These are phyloP conservation scores for Leishmania turanica DNA, from an alignment of 208 protist species.

Conservation along the genomic window DNA sequence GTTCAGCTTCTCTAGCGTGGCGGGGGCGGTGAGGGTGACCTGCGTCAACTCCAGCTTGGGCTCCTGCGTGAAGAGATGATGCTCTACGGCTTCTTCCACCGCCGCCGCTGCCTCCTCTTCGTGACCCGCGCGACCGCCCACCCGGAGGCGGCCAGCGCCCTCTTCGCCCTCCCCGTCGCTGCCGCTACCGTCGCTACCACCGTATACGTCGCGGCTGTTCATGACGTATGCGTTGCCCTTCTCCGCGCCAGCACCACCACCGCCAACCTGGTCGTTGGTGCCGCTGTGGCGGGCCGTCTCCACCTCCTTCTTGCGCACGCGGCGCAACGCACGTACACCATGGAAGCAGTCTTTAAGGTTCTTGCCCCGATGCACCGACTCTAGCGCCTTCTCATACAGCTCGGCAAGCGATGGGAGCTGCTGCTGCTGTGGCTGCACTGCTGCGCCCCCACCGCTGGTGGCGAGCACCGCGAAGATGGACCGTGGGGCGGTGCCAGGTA, in stretches of 20 bases:
- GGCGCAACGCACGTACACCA: constrained; percentile 53
- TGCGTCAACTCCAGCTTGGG: constrained; percentile 22
- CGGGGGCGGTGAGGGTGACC: constrained; percentile 5
- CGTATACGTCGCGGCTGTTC: constrained; percentile 4
- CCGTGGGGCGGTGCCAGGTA: background rate
- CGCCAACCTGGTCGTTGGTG: background rate
- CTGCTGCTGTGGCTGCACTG: constrained; percentile 1
- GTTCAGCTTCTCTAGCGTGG: constrained; percentile 34
- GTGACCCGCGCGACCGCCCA: background rate
- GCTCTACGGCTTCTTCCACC: constrained; percentile 22
- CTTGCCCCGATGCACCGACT: constrained; percentile 56
- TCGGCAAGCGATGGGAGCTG: constrained; percentile 15
- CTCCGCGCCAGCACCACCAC: background rate
- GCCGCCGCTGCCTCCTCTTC: background rate
- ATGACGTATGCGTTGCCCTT: background rate
- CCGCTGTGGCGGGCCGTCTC: constrained; percentile 26
- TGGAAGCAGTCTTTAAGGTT: constrained; percentile 65
- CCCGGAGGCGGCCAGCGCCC: background rate
- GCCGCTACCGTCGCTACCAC: constrained; percentile 1
- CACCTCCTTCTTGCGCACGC: constrained; percentile 46
- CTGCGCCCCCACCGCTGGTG: background rate
- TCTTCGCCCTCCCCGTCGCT: background rate
- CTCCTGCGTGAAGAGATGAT: constrained; percentile 17
- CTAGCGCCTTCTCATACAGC: constrained; percentile 49
- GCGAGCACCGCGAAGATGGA: background rate